phyloP scores from a whole-genome alignment of 768 basidiomycete genomes.

The Coprinopsis strossmayeri region DNA sequence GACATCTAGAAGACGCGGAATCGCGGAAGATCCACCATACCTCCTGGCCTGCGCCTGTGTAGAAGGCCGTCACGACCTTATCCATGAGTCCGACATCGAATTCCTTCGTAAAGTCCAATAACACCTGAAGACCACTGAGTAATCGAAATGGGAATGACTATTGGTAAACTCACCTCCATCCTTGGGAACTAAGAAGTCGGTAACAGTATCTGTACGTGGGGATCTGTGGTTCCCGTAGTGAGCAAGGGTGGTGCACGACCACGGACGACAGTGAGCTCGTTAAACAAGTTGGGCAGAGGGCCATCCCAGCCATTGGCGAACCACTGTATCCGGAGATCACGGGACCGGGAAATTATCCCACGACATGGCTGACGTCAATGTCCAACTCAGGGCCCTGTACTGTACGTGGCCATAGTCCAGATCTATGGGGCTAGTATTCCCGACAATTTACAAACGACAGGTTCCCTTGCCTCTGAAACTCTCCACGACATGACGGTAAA shows the following conservation, averaged over 20 bases:
- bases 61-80: slow-evolving; percentile 89
- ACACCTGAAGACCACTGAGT: slow-evolving; percentile 46
- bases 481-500: background rate
- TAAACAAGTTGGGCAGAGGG: slow-evolving; percentile 39
- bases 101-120: slow-evolving; percentile 90
- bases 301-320: slow-evolving; percentile 17
- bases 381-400: no score
- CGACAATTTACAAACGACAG: no score
- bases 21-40: slow-evolving; percentile 34
- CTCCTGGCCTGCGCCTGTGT: slow-evolving; percentile 78
- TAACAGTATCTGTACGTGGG: slow-evolving; percentile 10
- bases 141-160: slow-evolving; percentile 10
- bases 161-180: slow-evolving; percentile 41
- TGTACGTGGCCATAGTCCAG: no score
- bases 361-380: no score
- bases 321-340: slow-evolving; percentile 12
- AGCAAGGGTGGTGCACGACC: slow-evolving; percentile 16
- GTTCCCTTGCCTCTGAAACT: no score
- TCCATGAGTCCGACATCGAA: slow-evolving; percentile 93
- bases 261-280: slow-evolving; percentile 17
- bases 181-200: slow-evolving; percentile 18
- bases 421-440: no score
- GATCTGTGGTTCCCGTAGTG: slow-evolving; percentile 15
- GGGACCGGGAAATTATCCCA: slow-evolving; percentile 11
- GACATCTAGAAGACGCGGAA: slow-evolving; percentile 6